Evolutionary conservation across 306 rosid genomes (phyloP).

Genomic region (Fragaria nilgerrensis): DNA sequence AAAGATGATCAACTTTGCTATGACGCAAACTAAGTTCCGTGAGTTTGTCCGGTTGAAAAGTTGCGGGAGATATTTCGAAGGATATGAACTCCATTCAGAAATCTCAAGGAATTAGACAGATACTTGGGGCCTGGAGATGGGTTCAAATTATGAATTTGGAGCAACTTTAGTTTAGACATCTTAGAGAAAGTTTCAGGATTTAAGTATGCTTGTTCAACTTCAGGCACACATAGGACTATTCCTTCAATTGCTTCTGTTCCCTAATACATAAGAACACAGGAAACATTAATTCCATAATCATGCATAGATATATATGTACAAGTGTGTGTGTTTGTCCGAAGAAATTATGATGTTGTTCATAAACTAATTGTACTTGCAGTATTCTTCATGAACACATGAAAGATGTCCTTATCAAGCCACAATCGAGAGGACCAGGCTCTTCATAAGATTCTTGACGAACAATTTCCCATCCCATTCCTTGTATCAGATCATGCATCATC

Average conservation of each 20-base stretch:
- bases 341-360: background rate
- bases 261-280: background rate
- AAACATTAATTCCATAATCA: background rate
- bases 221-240: background rate
- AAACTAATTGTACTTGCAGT: background rate
- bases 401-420: background rate
- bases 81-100: background rate
- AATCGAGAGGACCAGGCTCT: background rate
- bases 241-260: background rate
- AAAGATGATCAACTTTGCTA: background rate
- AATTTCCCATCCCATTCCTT: conserved; percentile 17
- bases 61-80: background rate
- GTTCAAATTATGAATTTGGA: background rate
- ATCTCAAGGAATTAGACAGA: background rate
- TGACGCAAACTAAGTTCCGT: background rate
- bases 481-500: conserved; percentile 15
- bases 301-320: no score
- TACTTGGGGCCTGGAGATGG: background rate
- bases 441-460: background rate
- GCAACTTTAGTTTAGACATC: background rate
- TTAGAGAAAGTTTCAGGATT: background rate
- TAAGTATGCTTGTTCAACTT: background rate
- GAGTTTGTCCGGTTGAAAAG: background rate
- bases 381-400: background rate
- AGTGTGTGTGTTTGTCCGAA: background rate